Evolutionary conservation across 2,329 filamentous ascomycete species (phyloP).

Genomic region (Talaromyces marneffei): DNA sequence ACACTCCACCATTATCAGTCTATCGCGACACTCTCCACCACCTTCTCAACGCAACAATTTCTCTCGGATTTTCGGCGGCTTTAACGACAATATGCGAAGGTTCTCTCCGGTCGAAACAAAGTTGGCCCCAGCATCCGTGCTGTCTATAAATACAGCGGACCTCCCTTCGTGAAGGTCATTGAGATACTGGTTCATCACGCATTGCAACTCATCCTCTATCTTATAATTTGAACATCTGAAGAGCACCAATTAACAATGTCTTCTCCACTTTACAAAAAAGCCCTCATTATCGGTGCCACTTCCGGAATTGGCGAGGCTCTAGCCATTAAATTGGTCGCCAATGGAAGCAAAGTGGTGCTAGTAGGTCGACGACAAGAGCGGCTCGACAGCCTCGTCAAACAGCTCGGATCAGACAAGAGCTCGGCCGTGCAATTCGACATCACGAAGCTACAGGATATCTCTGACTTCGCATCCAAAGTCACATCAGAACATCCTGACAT

Average conservation of each 20-base stretch:
- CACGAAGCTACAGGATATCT: conserved; percentile 43
- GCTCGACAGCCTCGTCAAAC: conserved; percentile 43
- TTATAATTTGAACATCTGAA: not conserved
- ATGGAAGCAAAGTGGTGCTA: conserved; percentile 45
- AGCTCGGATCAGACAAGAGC: conserved; percentile 44
- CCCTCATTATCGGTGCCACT: conserved; percentile 50
- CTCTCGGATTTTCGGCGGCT: not conserved
- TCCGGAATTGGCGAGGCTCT: conserved; percentile 45
- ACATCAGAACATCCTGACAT: conserved; percentile 45
- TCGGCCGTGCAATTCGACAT: conserved; percentile 47
- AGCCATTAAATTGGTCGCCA: conserved; percentile 44
- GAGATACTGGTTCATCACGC: no score
- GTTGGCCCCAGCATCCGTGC: not conserved
- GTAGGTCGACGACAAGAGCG: conserved; percentile 49
- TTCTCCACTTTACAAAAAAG: conserved; percentile 45
- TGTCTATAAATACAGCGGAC: not conserved
- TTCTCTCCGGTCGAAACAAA: not conserved
- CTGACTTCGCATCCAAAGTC: conserved; percentile 18
- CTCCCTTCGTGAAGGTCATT: not conserved
- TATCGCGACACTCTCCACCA: not conserved
- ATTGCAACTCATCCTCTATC: no score
- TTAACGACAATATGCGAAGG: not conserved
- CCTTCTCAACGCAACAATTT: not conserved
- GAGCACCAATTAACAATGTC: conserved; percentile 27
- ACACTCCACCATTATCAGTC: not conserved